Base-by-base conservation (phyloP, 2,329 filamentous ascomycete species). In the Cytospora piceae region DNA sequence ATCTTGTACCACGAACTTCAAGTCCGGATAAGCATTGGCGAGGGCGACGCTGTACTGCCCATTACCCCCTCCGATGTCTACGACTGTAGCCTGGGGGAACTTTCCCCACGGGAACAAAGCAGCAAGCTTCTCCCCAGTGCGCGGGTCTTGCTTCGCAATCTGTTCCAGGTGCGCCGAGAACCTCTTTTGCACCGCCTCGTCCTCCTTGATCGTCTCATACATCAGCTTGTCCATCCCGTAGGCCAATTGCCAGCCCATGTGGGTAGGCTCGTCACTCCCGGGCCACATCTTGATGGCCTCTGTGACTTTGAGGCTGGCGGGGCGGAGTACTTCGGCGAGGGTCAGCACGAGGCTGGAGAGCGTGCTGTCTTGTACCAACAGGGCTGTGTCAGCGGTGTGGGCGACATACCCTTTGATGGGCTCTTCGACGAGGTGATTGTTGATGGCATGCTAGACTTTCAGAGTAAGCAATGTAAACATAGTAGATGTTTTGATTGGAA, bases 141-240 rank as follows among this genome's bases (percentile, higher is more conserved):
- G 54, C 12, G 54, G 54, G 34, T 56, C 54, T 17, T 56, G 54
- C 54, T 56, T 56, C 20, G 54, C 31, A n/a, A 56, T 56, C 20
- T 56, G 54, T n/a, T 56, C 54, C 54, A 56, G 17, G 54, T 56
- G 54, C 7, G 54, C 27, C 6, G 54, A 56, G 54, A 56, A 56
- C 4, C 54, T 31, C 54, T 34, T 32, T 17, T 56, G 54, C n/a
- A 37, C 54, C 31, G 15, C 54, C 4, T 29, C 31, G 31, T 56
- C n/a, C 17, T 37, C 54, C 31, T 56, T 56, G 54, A 56, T 56
- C 31, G 31, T 56, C 54, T 56, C 54, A 17, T 56, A 56, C 54
- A 56, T 56, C 20, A 56, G 20, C 31, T 56, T 56, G 54, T 56
- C 54, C 31, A 31, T 56, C 17, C 34, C 22, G 54, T 56, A 56